Evolutionary conservation across 306 rosid species (phyloP).

Genomic region (Albizia julibrissin): DNA sequence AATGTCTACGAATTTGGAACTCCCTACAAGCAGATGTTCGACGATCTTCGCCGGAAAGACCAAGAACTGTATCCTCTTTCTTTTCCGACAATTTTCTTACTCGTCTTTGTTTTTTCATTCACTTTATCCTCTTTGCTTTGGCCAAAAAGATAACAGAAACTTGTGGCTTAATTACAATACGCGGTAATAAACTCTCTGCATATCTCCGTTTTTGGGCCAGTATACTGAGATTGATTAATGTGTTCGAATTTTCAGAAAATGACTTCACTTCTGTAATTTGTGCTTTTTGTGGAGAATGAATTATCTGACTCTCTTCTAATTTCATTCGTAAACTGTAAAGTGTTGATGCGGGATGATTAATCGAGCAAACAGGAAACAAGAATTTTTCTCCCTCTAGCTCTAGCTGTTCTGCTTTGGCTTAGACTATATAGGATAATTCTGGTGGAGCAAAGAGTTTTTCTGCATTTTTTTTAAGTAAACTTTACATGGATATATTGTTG

Average conservation of each 20-base stretch:
- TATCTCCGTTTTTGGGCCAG: not conserved
- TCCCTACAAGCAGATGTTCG: conserved; percentile 87
- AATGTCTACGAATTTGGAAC: conserved; percentile 95
- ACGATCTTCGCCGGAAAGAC: conserved; percentile 88
- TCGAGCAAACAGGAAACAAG: not conserved
- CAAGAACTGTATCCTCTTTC: conserved; percentile 80
- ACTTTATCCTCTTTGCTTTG: conserved; percentile 11
- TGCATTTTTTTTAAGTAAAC: not conserved
- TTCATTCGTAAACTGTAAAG: not conserved
- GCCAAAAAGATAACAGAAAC: not conserved
- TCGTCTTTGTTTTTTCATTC: not conserved
- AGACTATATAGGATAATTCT: not conserved
- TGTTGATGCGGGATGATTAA: not conserved
- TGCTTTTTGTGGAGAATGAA: not conserved
- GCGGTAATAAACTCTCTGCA: too few relatives aligned
- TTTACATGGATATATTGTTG: not conserved
- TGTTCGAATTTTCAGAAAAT: not conserved
- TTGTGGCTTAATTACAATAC: too few relatives aligned
- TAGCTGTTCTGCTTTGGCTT: conserved; percentile 22
- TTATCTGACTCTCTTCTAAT: too few relatives aligned
- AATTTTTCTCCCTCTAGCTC: not conserved
- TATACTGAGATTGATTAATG: not conserved
- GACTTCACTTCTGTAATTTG: not conserved
- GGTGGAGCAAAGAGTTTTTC: conserved; percentile 1
- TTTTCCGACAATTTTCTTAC: not conserved